Evolutionary conservation across 176 grass and related monocot species (phyloP), one percentile per base, ranked within the genome.

Genomic region (Eragrostis nindensis): DNA sequence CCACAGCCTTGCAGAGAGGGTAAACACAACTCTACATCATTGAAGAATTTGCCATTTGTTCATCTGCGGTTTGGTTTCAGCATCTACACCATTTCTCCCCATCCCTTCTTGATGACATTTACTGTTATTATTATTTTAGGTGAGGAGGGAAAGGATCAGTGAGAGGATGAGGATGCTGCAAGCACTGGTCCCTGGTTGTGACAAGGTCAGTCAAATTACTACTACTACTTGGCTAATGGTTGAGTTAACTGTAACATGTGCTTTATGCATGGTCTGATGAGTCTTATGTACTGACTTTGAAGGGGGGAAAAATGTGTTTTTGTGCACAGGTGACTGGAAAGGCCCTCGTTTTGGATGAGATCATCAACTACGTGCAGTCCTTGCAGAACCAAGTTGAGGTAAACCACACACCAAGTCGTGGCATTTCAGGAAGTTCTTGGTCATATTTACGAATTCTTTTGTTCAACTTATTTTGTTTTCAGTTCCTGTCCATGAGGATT

Each of bases 401-500:
- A 88, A n/a, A 59, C 30, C 45, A 66, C 5, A 64, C 46, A 43
- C 8, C 10, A 80, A 79, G 24, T n/a, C 71, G 41, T 43, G 32
- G 32, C 62, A 76, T 6, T 41, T 89, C 16, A 45, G 40, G 43
- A 21, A 59, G 65, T 57, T 72, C 41, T 43, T 41, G 60, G 21
- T n/a, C 10, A 14, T 24, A 80, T 68, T 50, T 43, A 40, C 7
- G 61, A 48, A 15, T 62, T 41, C 13, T 36, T 32, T 70, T 30
- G 15, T 19, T 66, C 30, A 36, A 25, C 74, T 43, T 73, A 18
- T 32, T 30, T 72, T 44, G 19, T 80, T 62, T 62, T 90, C 74
- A 97, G 94, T 97, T 97, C 88, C 94, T 97, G 59, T 94, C 94
- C 46, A 97, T 97, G 94, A 97, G 81, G 87, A 93, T 97, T 85